phyloP scores from a whole-genome alignment of 2,329 filamentous ascomycete species.

The Pezicula radicicola region DNA sequence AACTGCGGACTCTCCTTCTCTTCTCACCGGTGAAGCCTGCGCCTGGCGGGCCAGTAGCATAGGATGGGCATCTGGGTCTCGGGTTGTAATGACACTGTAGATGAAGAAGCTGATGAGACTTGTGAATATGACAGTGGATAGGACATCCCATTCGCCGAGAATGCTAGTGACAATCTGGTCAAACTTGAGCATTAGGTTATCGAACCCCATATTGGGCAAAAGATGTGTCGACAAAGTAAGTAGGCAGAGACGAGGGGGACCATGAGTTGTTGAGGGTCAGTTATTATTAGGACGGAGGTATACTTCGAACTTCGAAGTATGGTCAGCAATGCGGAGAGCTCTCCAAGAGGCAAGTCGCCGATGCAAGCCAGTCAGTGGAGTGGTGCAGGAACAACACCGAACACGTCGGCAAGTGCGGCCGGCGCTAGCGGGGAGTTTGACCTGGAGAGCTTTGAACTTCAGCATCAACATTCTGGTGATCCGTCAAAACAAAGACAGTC shows the following conservation, averaged over 20 bases:
- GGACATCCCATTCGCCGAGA: conserved; percentile 77
- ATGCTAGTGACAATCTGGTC: conserved; percentile 69
- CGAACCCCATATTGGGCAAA: conserved; percentile 26
- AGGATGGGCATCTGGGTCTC: conserved; percentile 88
- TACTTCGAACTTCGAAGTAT: not conserved
- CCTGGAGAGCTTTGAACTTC: too few relatives aligned
- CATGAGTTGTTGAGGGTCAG: not conserved
- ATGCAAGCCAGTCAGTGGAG: not conserved
- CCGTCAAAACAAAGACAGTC: conserved; percentile 9
- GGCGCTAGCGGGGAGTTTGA: not conserved
- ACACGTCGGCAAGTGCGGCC: not conserved
- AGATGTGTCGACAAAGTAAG: not conserved
- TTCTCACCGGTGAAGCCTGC: conserved; percentile 72
- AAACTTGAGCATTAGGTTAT: conserved; percentile 60
- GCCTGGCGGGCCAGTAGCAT: conserved; percentile 86
- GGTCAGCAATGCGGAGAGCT: not conserved
- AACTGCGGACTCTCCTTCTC: conserved; percentile 79
- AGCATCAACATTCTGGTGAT: not conserved
- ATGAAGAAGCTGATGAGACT: conserved; percentile 64
- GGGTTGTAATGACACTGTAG: conserved; percentile 66
- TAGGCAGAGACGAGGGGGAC: not conserved
- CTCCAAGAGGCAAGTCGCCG: not conserved
- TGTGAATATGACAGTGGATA: conserved; percentile 70
- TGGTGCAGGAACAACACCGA: too few relatives aligned
- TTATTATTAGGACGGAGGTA: too few relatives aligned